Percentiles rank a stretch among this genome's conserved stretches.
Conservation (phyloP, 1,139 yeast species). For the Groenewaldozyma auringiensis region DNA sequence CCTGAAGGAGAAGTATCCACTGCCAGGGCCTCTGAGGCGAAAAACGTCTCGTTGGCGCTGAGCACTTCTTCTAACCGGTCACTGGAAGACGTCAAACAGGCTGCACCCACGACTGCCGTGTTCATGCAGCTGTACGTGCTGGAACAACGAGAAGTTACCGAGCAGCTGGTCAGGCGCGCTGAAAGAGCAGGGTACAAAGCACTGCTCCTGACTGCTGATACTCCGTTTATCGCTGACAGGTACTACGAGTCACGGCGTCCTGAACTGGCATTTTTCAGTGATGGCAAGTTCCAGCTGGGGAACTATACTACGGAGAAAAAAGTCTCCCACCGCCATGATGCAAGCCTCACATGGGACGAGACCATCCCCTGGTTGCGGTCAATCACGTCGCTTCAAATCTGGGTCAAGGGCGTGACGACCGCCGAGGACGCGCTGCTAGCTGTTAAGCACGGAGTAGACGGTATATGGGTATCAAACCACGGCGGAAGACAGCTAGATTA, state of each 20-base stretch:
- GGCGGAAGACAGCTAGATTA: conserved; percentile 67
- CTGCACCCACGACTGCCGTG: conserved; percentile 26
- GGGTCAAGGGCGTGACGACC: conserved; percentile 51
- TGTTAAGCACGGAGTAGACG: conserved; percentile 50
- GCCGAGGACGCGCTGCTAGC: conserved; percentile 56
- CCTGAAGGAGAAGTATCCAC: conserved; percentile 52
- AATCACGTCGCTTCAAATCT: conserved; percentile 31
- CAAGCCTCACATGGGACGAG: conserved; percentile 52
- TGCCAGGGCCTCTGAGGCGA: conserved; percentile 28
- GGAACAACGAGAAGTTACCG: conserved; percentile 38
- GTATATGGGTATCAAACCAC: conserved; percentile 59
- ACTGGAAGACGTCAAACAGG: conserved; percentile 28
- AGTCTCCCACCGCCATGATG: conserved; percentile 11
- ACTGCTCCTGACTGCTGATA: conserved; percentile 57
- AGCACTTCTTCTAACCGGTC: conserved; percentile 29
- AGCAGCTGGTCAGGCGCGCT: conserved; percentile 40
- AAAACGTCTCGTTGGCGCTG: conserved; percentile 31
- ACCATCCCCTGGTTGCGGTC: conserved; percentile 38
- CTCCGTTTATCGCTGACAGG: conserved; percentile 58
- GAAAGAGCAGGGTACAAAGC: conserved; percentile 52
- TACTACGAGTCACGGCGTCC: conserved; percentile 39
- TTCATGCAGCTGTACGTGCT: conserved; percentile 42
- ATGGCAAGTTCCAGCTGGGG: conserved; percentile 36
- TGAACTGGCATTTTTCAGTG: conserved; percentile 24
- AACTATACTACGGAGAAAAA: conserved; percentile 22